Conservation (phyloP, 169 alveolate species). For the Cyclospora cayetanensis region DNA sequence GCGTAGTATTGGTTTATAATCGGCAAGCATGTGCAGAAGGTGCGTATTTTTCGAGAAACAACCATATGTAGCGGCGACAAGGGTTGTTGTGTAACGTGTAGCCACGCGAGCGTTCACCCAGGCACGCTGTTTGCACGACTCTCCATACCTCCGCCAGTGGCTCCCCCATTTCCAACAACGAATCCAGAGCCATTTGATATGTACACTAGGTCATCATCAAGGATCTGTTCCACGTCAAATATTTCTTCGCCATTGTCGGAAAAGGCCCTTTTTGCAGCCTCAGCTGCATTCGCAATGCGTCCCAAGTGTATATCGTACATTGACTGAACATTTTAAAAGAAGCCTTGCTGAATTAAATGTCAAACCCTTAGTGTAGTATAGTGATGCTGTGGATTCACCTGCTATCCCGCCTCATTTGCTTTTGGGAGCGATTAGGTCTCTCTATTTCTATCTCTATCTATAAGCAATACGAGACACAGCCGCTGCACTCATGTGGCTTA, state of each 20-base stretch:
- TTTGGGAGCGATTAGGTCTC: background rate
- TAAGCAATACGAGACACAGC: background rate
- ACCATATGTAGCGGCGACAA: no score
- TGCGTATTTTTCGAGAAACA: no score
- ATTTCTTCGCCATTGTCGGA: conserved; percentile 62
- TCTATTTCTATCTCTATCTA: background rate
- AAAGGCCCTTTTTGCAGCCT: conserved; percentile 66
- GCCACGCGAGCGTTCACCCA: no score
- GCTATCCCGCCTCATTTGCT: background rate
- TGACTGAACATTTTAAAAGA: background rate
- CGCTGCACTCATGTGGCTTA: background rate
- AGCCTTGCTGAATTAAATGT: background rate
- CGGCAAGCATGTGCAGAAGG: no score
- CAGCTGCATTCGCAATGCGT: conserved; percentile 27
- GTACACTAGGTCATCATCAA: conserved; percentile 68
- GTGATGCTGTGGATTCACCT: background rate
- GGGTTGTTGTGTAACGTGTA: no score
- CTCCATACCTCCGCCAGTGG: conserved; percentile 62
- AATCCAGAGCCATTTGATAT: conserved; percentile 41
- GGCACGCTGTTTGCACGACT: no score
- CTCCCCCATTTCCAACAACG: conserved; percentile 20
- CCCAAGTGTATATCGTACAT: background rate
- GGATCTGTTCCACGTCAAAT: conserved; percentile 59
- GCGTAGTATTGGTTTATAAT: no score
- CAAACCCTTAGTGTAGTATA: background rate